Percentiles rank a stretch among this genome's conserved stretches.
phyloP scores from a whole-genome alignment of 1,139 yeast species.

The Ogataea hybrid region DNA sequence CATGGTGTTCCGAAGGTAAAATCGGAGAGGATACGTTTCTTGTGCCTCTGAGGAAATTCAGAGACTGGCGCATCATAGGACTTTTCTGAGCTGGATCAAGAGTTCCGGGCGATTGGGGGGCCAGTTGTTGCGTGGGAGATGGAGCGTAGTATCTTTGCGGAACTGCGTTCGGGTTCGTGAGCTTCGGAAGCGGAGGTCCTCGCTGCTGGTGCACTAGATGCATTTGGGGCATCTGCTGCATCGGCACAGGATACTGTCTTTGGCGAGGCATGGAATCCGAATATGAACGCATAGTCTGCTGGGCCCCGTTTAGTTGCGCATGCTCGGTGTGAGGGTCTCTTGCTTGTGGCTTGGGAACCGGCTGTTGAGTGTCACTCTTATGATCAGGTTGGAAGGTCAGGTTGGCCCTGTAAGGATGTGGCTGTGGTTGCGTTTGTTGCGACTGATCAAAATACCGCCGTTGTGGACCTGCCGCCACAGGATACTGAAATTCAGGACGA shows the following conservation, averaged over 20 bases:
- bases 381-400: constrained; percentile 8
- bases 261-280: constrained; percentile 13
- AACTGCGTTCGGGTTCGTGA: constrained; percentile 23
- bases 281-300: constrained; percentile 8
- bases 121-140: constrained; percentile 10
- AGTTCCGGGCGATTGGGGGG: neutral
- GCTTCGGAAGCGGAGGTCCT: constrained; percentile 20
- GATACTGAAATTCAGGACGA: neutral
- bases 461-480: constrained; percentile 5
- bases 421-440: constrained; percentile 5
- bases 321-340: constrained; percentile 1
- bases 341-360: constrained; percentile 6
- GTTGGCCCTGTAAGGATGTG: constrained; percentile 16
- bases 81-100: constrained; percentile 15
- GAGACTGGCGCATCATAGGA: constrained; percentile 29
- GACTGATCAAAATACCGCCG: constrained; percentile 6
- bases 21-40: constrained; percentile 25
- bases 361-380: neutral
- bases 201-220: constrained; percentile 15
- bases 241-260: constrained; percentile 3
- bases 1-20: constrained; percentile 14
- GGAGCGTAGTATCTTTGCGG: constrained; percentile 21
- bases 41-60: constrained; percentile 25
- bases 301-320: neutral
- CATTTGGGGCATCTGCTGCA: constrained; percentile 18